These are phyloP conservation scores for Kwoniella dendrophila DNA, from an alignment of 768 basidiomycete species.

Conservation along the genomic window DNA sequence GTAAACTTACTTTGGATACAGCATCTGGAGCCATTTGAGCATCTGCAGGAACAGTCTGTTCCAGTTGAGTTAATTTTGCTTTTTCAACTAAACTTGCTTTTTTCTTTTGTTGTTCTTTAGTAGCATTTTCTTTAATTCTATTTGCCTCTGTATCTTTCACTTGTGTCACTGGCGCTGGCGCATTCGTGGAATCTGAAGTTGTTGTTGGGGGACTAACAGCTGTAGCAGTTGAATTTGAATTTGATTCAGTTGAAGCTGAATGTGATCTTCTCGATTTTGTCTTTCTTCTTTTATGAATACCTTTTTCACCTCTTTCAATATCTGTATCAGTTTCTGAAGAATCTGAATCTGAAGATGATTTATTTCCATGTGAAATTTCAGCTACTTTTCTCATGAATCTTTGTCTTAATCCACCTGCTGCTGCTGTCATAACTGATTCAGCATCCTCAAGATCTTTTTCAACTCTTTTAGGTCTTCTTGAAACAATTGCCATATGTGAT, in stretches of 20 bases:
- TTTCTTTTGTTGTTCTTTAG: conserved; percentile 28
- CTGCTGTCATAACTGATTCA: conserved; percentile 69
- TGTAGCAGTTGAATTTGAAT: conserved; percentile 9
- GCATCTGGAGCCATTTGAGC: conserved; percentile 74
- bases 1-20: conserved; percentile 67
- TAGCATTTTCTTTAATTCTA: conserved; percentile 25
- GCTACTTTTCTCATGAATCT: conserved; percentile 74
- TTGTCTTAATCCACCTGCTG: conserved; percentile 76
- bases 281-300: conserved; percentile 45
- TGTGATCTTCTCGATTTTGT: no score
- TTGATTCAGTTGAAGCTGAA: no score
- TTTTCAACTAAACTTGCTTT: conserved; percentile 48
- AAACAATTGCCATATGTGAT: conserved; percentile 89
- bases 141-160: no score
- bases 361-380: conserved; percentile 61
- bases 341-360: conserved; percentile 60
- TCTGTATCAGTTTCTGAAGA: conserved; percentile 29
- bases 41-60: conserved; percentile 87
- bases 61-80: conserved; percentile 58
- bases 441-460: conserved; percentile 54
- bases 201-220: conserved; percentile 12
- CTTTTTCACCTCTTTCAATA: conserved; percentile 38
- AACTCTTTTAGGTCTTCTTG: conserved; percentile 63
- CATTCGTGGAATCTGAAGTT: conserved; percentile 14
- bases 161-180: no score